Conservation (phyloP, 2,329 filamentous ascomycete genomes). For the Xylaria sp. region DNA sequence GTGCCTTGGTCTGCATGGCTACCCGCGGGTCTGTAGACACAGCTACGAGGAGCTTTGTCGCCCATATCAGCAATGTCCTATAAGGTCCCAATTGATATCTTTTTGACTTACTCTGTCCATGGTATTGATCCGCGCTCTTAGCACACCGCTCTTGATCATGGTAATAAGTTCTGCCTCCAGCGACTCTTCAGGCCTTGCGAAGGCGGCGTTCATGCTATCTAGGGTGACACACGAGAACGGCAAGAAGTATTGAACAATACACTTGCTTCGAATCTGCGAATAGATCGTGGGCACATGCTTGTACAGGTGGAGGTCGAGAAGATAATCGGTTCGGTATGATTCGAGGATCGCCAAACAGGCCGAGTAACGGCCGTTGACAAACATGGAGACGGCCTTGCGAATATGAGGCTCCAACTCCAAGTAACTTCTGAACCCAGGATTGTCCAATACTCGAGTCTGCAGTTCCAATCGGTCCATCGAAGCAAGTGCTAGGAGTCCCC, state of each 20-base stretch:
- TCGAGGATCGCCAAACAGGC: slow-evolving; percentile 82
- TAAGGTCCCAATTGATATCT: background rate
- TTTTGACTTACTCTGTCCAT: slow-evolving; percentile 66
- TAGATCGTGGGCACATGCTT: slow-evolving; percentile 73
- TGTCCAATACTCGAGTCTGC: slow-evolving; percentile 77
- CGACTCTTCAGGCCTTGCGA: slow-evolving; percentile 63
- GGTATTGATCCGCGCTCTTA: slow-evolving; percentile 82
- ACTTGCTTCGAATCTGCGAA: slow-evolving; percentile 78
- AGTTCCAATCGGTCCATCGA: slow-evolving; percentile 82
- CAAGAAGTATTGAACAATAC: slow-evolving; percentile 89
- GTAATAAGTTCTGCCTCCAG: slow-evolving; percentile 74
- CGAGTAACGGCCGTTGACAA: slow-evolving; percentile 88
- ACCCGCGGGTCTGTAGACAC: slow-evolving; percentile 67
- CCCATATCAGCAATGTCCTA: slow-evolving; percentile 24
- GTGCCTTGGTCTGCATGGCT: slow-evolving; percentile 69
- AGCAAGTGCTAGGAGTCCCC: slow-evolving; percentile 85
- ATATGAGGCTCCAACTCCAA: slow-evolving; percentile 94
- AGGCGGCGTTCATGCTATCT: slow-evolving; percentile 75
- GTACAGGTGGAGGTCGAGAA: slow-evolving; percentile 86
- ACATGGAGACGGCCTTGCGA: slow-evolving; percentile 84
- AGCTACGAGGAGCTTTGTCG: slow-evolving; percentile 68
- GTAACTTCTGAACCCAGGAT: slow-evolving; percentile 78
- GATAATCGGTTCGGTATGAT: slow-evolving; percentile 79
- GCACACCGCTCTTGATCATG: slow-evolving; percentile 73
- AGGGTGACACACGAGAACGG: slow-evolving; percentile 89